Percentiles rank a stretch among this genome's conserved stretches.
These are phyloP conservation scores for Dichotomopilus funicola DNA, from an alignment of 2,329 filamentous ascomycete species.

Conservation along the genomic window DNA sequence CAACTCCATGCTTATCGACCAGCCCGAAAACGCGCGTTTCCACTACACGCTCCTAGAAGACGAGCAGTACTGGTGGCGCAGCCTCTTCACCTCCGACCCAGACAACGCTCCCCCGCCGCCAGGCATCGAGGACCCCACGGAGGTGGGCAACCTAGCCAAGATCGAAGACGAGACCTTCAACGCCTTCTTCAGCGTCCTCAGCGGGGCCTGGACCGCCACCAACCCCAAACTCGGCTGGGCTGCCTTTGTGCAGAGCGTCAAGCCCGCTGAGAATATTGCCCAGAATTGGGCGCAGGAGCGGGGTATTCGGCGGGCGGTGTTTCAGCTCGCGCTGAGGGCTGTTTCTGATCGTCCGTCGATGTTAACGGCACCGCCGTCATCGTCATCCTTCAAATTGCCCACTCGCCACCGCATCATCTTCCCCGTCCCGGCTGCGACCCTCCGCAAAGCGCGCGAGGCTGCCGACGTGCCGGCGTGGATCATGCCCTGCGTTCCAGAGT, in stretches of 20 bases:
- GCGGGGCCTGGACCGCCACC: slow-evolving; percentile 16
- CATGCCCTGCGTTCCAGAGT: slow-evolving; percentile 9
- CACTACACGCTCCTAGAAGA: slow-evolving; percentile 18
- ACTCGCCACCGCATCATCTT: slow-evolving; percentile 34
- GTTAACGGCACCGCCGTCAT: slow-evolving; percentile 18
- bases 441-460: slow-evolving; percentile 23
- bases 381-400: slow-evolving; percentile 12
- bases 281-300: slow-evolving; percentile 31
- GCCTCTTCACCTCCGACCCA: neutral
- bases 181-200: slow-evolving; percentile 24
- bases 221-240: slow-evolving; percentile 3
- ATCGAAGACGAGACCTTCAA: slow-evolving; percentile 34
- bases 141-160: slow-evolving; percentile 27
- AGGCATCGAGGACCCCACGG: neutral
- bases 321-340: slow-evolving; percentile 37
- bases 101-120: neutral
- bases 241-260: slow-evolving; percentile 19
- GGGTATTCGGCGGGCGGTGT: slow-evolving; percentile 39
- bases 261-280: slow-evolving; percentile 12
- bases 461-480: slow-evolving; percentile 19
- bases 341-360: slow-evolving; percentile 35
- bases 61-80: slow-evolving; percentile 14
- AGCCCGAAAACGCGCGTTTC: slow-evolving; percentile 33
- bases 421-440: slow-evolving; percentile 26
- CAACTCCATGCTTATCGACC: slow-evolving; percentile 38